Evolutionary conservation across 768 basidiomycete genomes (phyloP).

Genomic region (Boletus edulis): DNA sequence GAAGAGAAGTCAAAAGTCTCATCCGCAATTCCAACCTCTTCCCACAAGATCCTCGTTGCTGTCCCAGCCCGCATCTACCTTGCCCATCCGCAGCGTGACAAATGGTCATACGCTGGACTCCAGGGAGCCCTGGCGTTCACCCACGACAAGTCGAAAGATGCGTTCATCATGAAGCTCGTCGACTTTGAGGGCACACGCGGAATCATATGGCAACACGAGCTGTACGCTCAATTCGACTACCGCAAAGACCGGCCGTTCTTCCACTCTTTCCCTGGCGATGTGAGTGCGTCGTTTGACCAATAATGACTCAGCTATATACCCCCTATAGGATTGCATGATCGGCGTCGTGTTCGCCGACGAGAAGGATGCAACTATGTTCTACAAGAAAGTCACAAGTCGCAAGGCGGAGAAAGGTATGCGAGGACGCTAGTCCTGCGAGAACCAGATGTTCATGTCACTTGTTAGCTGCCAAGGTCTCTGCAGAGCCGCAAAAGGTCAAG

Average conservation of each 20-base stretch:
- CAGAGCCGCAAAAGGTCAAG: constrained; percentile 52
- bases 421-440: not conserved
- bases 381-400: constrained; percentile 75
- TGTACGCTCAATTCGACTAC: constrained; percentile 81
- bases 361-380: constrained; percentile 76
- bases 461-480: constrained; percentile 43
- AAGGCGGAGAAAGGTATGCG: constrained; percentile 59
- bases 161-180: constrained; percentile 71
- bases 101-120: constrained; percentile 86
- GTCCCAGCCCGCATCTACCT: constrained; percentile 88
- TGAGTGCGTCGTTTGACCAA: constrained; percentile 43
- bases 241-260: constrained; percentile 86
- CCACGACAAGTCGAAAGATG: constrained; percentile 54
- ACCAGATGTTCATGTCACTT: constrained; percentile 2
- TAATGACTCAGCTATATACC: not conserved
- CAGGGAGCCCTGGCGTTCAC: constrained; percentile 83
- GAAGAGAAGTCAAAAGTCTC: constrained; percentile 83
- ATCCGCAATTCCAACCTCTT: constrained; percentile 49
- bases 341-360: constrained; percentile 90
- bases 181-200: constrained; percentile 84
- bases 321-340: constrained; percentile 77
- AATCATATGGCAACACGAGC: constrained; percentile 90
- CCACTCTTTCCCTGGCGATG: constrained; percentile 90
- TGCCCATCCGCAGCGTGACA: constrained; percentile 69
- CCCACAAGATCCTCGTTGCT: constrained; percentile 78